A percentile compares a stretch with the other conserved stretches of the same genome.
Evolutionary conservation across 768 basidiomycete genomes (phyloP).

Genomic region (Tulasnella sp.): DNA sequence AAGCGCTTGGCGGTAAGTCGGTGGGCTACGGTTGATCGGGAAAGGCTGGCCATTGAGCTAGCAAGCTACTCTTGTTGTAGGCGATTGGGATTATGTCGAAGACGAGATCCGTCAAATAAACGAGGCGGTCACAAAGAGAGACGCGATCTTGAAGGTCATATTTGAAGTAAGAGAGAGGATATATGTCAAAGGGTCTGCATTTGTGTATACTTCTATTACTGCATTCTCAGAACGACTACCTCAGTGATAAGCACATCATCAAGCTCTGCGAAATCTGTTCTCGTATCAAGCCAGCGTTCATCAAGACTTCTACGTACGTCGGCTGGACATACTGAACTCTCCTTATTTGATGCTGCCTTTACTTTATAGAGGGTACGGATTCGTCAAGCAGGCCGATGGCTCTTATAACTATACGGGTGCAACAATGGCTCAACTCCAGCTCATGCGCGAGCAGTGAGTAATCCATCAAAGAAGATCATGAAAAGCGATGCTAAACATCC

Average conservation of each 20-base stretch:
- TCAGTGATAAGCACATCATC: slow-evolving; percentile 18
- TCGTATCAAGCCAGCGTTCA: slow-evolving; percentile 17
- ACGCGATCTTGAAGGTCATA: slow-evolving; percentile 21
- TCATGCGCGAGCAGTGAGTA: slow-evolving; percentile 18
- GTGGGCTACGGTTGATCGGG: too few relatives aligned
- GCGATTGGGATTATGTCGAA: slow-evolving; percentile 20
- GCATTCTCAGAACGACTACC: slow-evolving; percentile 16
- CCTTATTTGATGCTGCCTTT: neutral
- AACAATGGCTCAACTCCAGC: slow-evolving; percentile 16
- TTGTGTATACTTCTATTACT: neutral
- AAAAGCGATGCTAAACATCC: neutral
- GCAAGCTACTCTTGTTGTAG: too few relatives aligned
- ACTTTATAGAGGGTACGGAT: slow-evolving; percentile 15
- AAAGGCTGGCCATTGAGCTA: too few relatives aligned
- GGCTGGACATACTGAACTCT: neutral
- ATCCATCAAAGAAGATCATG: neutral
- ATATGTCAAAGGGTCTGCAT: neutral
- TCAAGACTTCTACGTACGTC: slow-evolving; percentile 19
- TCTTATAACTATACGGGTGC: slow-evolving; percentile 18
- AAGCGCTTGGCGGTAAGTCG: slow-evolving; percentile 16
- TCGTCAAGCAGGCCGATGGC: slow-evolving; percentile 18
- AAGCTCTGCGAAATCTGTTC: slow-evolving; percentile 20
- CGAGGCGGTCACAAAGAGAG: slow-evolving; percentile 18
- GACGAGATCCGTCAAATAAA: slow-evolving; percentile 20
- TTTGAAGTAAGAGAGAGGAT: slow-evolving; percentile 15